Evolutionary conservation across 306 rosid species (phyloP).

Genomic region (Casuarina cunninghamiana): DNA sequence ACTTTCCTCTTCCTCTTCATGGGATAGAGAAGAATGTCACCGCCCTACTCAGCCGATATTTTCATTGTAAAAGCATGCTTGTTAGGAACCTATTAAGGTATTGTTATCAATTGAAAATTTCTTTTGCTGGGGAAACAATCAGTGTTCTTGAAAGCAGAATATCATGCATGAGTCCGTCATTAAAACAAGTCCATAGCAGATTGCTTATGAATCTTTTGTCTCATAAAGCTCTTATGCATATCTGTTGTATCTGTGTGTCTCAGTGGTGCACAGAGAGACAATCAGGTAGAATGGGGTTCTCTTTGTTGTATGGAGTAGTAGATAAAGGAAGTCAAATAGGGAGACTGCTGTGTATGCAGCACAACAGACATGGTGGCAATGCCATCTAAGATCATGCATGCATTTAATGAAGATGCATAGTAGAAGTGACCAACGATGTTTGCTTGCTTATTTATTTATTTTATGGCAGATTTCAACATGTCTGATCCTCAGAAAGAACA

Average conservation of each 20-base stretch:
- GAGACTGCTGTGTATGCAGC: background rate
- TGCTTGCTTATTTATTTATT: slow-evolving; percentile 15
- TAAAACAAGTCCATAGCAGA: background rate
- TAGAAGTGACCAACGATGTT: background rate
- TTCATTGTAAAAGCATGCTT: background rate
- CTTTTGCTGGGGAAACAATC: background rate
- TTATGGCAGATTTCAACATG: slow-evolving; percentile 70
- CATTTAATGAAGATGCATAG: background rate
- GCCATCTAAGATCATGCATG: background rate
- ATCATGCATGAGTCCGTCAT: background rate
- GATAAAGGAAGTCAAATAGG: background rate
- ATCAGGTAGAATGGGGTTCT: background rate
- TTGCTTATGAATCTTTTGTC: background rate
- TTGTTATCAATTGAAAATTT: background rate
- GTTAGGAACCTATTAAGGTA: background rate
- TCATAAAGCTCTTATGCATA: background rate
- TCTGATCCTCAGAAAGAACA: slow-evolving; percentile 73
- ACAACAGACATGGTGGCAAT: background rate
- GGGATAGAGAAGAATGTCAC: background rate
- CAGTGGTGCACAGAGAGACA: background rate
- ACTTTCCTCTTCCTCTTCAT: background rate
- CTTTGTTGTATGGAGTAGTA: background rate
- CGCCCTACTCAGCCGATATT: background rate
- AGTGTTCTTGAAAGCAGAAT: background rate
- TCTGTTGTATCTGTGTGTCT: background rate